phyloP scores from a whole-genome alignment of 2,329 filamentous ascomycete species.

The Verticillium klebahnii region DNA sequence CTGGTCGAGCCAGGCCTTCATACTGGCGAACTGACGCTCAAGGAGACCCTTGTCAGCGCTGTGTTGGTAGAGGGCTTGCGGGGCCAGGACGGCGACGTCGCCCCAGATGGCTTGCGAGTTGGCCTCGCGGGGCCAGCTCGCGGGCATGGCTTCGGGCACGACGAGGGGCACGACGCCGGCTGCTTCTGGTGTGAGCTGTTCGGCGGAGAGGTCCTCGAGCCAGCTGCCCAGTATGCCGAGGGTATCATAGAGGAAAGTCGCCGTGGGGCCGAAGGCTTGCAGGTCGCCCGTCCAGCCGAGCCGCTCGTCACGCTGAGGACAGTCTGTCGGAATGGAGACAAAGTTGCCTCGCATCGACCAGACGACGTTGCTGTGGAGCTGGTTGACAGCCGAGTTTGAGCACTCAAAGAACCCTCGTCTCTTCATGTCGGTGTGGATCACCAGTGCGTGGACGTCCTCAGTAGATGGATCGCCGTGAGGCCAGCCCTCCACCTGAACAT shows the following conservation, averaged over 20 bases:
- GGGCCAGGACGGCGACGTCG: constrained; percentile 6
- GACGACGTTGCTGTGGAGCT: constrained; percentile 6
- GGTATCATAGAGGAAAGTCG: constrained; percentile 7
- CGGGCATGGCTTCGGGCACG: constrained; percentile 19
- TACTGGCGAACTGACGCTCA: constrained; percentile 5
- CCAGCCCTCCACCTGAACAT: constrained; percentile 6
- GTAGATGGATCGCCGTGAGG: not conserved
- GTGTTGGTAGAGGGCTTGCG: constrained; percentile 4
- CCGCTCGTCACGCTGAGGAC: constrained; percentile 7
- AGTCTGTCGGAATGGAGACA: constrained; percentile 8
- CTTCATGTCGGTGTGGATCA: constrained; percentile 9
- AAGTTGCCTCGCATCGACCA: constrained; percentile 11
- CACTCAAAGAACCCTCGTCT: constrained; percentile 9
- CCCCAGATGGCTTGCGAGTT: constrained; percentile 9
- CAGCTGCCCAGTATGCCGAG: constrained; percentile 7
- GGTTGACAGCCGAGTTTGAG: constrained; percentile 6
- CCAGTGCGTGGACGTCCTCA: constrained; percentile 3
- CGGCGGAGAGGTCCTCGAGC: constrained; percentile 8
- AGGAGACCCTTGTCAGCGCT: constrained; percentile 7
- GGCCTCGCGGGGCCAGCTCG: constrained; percentile 10
- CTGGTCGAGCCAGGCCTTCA: constrained; percentile 7
- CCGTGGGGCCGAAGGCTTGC: constrained; percentile 7
- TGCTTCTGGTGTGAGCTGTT: constrained; percentile 21
- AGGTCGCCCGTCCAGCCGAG: constrained; percentile 10
- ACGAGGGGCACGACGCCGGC: constrained; percentile 26